Conservation (phyloP, 2,329 filamentous ascomycete genomes). For the Pseudogymnoascus sp. region DNA sequence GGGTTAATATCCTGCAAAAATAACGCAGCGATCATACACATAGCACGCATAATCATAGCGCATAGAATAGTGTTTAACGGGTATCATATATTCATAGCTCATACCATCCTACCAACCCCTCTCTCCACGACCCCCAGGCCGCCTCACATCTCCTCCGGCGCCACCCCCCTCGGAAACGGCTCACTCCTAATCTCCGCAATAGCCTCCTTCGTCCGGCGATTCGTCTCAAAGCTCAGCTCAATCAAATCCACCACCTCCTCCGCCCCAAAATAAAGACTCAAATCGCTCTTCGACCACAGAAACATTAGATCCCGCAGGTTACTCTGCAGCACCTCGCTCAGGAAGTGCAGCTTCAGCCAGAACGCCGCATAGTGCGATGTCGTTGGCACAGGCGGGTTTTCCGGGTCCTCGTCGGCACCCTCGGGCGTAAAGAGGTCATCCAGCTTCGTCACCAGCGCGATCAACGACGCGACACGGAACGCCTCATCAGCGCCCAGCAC, state of each 20-base stretch:
- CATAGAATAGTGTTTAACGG: background rate
- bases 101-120: background rate
- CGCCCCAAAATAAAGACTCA: slow-evolving; percentile 53
- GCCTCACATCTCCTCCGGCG: background rate
- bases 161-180: slow-evolving; percentile 32
- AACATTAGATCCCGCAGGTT: slow-evolving; percentile 55
- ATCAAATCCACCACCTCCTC: slow-evolving; percentile 56
- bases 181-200: slow-evolving; percentile 49
- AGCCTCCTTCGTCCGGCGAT: slow-evolving; percentile 48
- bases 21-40: background rate
- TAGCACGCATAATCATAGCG: background rate
- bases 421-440: slow-evolving; percentile 52
- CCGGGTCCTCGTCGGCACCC: slow-evolving; percentile 7
- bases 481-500: slow-evolving; percentile 57
- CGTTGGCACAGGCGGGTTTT: slow-evolving; percentile 38
- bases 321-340: slow-evolving; percentile 57
- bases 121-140: background rate
- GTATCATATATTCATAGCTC: slow-evolving; percentile 6
- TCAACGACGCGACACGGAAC: slow-evolving; percentile 51
- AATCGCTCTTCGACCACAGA: slow-evolving; percentile 57
- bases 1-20: background rate
- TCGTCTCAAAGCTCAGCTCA: slow-evolving; percentile 55
- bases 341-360: slow-evolving; percentile 57
- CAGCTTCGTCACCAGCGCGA: slow-evolving; percentile 47
- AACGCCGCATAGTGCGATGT: slow-evolving; percentile 53